Base-by-base conservation (phyloP, 108 stramenopile genomes). In the Cylindrotheca fusiformis region DNA sequence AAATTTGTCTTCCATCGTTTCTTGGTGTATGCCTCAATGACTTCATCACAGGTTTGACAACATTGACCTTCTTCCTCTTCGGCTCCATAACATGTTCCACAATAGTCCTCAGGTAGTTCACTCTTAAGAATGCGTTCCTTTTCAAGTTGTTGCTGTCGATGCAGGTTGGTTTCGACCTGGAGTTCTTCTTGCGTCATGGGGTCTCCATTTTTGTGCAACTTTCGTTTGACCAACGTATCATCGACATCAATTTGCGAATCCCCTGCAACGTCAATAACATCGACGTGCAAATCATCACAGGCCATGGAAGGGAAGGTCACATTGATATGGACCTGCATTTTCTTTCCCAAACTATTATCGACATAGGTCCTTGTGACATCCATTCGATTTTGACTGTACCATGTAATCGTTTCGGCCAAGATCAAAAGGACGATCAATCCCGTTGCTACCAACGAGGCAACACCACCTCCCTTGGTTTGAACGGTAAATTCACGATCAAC, bases 231-330 rank as follows among this genome's bases (percentile, higher is more conserved):
- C 32, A 90, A 58, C 2, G 79, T 83, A 47, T 98, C 95, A 27
- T 91, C 91, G n/a, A 97, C 64, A 55, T 92, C 69, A 20, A 96
- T 54, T 68, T 98, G 97, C 18, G 96, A 94, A 72, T 99, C 97
- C 4, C 99, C 99, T 2, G 99, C 97, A 21, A 97, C 94, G 67
- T 99, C 99, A 79, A 99, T 98, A 0, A 91, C 95, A 72, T 99
- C 97, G 32, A 99, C 60, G 67, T 99, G 97, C 45, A 98, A 74
- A 68, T 99, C 96, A 18, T 83, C 76, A 77, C 99, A 99, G 29
- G 83, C 84, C 52, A 99, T 66, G 4, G 80, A 76, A 36, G 96
- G 97, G 64, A 99, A 99, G 24, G 99, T 97, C 23, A 99, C 91
- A 79, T 99, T 94, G 8, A 97, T 48, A 67, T 95, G 77, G 67